Evolutionary conservation across 768 basidiomycete genomes (phyloP), one percentile per base, ranked within the genome.

Genomic region (Tephrocybe sp.): DNA sequence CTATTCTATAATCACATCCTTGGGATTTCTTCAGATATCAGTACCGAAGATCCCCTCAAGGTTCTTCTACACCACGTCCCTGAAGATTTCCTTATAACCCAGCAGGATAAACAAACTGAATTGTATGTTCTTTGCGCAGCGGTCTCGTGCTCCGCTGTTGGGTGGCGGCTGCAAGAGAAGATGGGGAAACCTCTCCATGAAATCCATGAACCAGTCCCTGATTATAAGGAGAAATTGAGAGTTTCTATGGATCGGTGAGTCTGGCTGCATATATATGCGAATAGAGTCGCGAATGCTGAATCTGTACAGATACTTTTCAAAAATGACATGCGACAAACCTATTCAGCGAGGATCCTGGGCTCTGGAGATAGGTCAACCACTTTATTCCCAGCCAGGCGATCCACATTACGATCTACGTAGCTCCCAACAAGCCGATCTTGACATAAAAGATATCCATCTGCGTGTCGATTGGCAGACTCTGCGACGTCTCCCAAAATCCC

Each of bases 391-490:
- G 50, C 53, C 64, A 6, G 65, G 65, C 38, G 70, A 74, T 48
- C 57, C 67, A 13, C 64, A 69, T 24, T 79, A 65, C 62, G 49
- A 46, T 15, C 9, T 52, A 36, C 71, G 72, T 23, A 58, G 61
- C 31, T 55, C 40, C 4, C 73, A 75, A 45, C 54, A 61, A 25
- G 66, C 68, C 2, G 55, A 70, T 23, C 61, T 80, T 13, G 42
- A 61, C 2, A 42, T 74, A 31, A 69, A 73, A 22, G 66, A 76
- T 44, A 64, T 79, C 16, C 61, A 70, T 54, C 54, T 81, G 42
- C 72, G 78, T 12, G 75, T 81, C 16, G 77, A 80, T 49, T 80
- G 78, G 78, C 79, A 81, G 56, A 79, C 77, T 7, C 58, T 80
- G 25, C 69, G 77, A 15, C 70, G 76, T 25, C 57, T 80, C 36